Conservation (phyloP, 1,139 yeast genomes). For the Geotrichum fermentans region DNA sequence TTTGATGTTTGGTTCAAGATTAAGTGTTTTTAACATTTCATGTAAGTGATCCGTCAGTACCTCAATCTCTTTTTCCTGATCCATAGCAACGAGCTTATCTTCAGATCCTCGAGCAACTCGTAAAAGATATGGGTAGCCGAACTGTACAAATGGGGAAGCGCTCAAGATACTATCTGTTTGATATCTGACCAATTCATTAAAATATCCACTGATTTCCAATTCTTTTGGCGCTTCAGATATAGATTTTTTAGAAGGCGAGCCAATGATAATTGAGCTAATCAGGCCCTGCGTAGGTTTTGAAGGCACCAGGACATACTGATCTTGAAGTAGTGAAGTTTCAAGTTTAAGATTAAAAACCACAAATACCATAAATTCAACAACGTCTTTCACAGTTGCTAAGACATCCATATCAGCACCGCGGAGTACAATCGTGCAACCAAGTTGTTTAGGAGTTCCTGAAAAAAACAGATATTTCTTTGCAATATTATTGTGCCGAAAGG, state of each 20-base stretch:
- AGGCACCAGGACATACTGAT: slow-evolving; percentile 58
- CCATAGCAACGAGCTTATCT: slow-evolving; percentile 39
- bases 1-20: slow-evolving; percentile 20
- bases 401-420: slow-evolving; percentile 64
- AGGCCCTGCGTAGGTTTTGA: slow-evolving; percentile 23
- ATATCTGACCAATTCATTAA: slow-evolving; percentile 47
- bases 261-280: slow-evolving; percentile 3
- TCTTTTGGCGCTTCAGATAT: neutral
- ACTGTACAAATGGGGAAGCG: slow-evolving; percentile 69
- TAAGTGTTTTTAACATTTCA: slow-evolving; percentile 22
- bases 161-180: slow-evolving; percentile 54
- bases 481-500: slow-evolving; percentile 49
- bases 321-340: slow-evolving; percentile 77
- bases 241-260: slow-evolving; percentile 9
- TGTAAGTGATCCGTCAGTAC: slow-evolving; percentile 24
- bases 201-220: slow-evolving; percentile 33
- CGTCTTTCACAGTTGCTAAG: slow-evolving; percentile 65
- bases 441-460: slow-evolving; percentile 65
- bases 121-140: slow-evolving; percentile 61
- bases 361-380: slow-evolving; percentile 74
- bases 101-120: slow-evolving; percentile 54
- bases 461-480: slow-evolving; percentile 72
- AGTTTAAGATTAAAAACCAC: slow-evolving; percentile 71
- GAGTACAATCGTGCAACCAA: slow-evolving; percentile 78
- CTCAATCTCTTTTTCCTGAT: slow-evolving; percentile 30